phyloP scores from a whole-genome alignment of 805 yeast species.

The Saccharomyces jurei region DNA sequence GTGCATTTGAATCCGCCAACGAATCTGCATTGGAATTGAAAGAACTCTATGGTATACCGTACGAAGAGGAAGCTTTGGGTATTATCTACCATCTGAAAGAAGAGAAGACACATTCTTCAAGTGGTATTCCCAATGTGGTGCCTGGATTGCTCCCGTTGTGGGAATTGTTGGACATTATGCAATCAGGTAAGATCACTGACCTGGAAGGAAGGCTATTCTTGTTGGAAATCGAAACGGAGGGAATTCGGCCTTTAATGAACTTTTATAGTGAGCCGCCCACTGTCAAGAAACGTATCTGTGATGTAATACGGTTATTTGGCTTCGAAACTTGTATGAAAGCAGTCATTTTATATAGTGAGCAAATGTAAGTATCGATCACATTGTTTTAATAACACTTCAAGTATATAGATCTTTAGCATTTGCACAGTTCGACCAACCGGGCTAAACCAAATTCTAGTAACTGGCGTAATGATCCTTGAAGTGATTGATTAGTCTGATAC shows the following conservation, averaged over 20 bases:
- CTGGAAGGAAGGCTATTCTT: constrained; percentile 20
- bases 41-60: constrained; percentile 15
- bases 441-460: not conserved
- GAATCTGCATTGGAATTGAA: constrained; percentile 13
- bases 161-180: constrained; percentile 36
- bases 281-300: constrained; percentile 29
- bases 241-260: constrained; percentile 21
- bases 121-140: constrained; percentile 34
- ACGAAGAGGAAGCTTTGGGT: constrained; percentile 2
- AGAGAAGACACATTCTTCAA: constrained; percentile 1
- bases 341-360: not conserved
- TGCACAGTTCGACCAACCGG: not conserved
- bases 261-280: constrained; percentile 16
- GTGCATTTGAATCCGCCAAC: constrained; percentile 20
- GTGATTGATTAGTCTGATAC: not conserved
- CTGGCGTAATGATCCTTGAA: not conserved
- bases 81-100: constrained; percentile 3
- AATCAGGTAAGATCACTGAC: constrained; percentile 20
- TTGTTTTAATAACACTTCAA: not conserved
- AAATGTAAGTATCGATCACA: not conserved
- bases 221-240: constrained; percentile 18
- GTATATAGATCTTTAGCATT: not conserved
- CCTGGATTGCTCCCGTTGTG: constrained; percentile 46
- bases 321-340: constrained; percentile 25
- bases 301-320: constrained; percentile 40